Base-by-base conservation (phyloP, 371 early-diverging fungal genomes). In the Mucor sp. region DNA sequence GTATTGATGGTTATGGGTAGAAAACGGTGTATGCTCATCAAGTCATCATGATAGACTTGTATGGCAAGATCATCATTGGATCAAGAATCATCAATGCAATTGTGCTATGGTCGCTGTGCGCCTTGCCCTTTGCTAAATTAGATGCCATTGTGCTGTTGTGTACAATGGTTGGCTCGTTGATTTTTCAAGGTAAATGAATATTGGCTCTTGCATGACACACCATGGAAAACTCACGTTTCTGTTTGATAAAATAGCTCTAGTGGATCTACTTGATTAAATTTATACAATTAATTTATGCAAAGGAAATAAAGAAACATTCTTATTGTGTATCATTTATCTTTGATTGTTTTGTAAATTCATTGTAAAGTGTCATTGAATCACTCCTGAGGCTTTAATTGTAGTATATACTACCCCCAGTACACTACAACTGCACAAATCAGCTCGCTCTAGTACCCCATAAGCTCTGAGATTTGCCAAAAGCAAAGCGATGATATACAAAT, bases 101-200 rank as follows among this genome's bases (percentile, higher is more conserved):
- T 56, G 67, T 79, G 1, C 63, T 83, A 2, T 83, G 83, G 83
- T 75, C 74, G 27, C 65, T 83, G 71, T 83, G 83, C 56, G 83
- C 83, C n/a, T 62, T 83, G 19, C 79, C 83, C 17, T 83, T 83
- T 70, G 76, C 78, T 33, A 66, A 72, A 43, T 50, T 83, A 12
- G 78, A 77, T 56, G 81, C 83, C 4, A 74, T 83, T 44, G 74
- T 80, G 0, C 59, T 83, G 1, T 48, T 83, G 27, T 70, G 79
- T 28, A 76, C 77, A 5, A 73, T 83, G 74, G 69, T 76, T 48
- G 83, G 79, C 5, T 80, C 83, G 6, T 59, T 83, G 15, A 56
- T 83, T 28, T 66, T 83, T 11, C 80, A 80, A 80, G 82, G 80
- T 77, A 77, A 65, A 35, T 12, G 12, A 35, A 1, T 12, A 9